These are phyloP conservation scores for Nemophila menziesii DNA, from an alignment of 257 asterid genomes.

Conservation along the genomic window DNA sequence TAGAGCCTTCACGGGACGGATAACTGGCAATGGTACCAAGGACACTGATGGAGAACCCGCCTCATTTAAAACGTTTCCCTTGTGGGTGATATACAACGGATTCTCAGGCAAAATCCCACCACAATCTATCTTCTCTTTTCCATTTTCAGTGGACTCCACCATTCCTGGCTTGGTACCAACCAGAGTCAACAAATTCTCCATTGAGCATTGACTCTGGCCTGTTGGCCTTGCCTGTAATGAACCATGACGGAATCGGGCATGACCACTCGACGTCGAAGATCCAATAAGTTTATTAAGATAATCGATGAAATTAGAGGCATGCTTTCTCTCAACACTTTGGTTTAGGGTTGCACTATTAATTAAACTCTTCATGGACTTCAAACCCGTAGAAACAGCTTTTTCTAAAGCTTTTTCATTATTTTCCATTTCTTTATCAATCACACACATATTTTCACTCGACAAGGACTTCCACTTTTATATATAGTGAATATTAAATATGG, in stretches of 20 bases:
- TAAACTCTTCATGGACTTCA: conserved; percentile 66
- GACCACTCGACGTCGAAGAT: conserved; percentile 48
- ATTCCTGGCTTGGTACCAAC: conserved; percentile 34
- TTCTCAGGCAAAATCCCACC: conserved; percentile 45
- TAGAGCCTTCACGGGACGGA: conserved; percentile 51
- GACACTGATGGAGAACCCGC: conserved; percentile 35
- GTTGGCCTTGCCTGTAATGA: conserved; percentile 34
- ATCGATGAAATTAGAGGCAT: conserved; percentile 56
- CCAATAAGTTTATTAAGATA: conserved; percentile 37
- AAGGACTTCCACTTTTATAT: not conserved
- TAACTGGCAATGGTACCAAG: conserved; percentile 20
- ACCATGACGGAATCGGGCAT: conserved; percentile 70
- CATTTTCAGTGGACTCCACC: conserved; percentile 6
- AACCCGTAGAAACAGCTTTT: conserved; percentile 62
- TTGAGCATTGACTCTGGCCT: conserved; percentile 7
- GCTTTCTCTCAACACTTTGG: no score
- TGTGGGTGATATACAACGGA: conserved; percentile 63
- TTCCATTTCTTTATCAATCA: not conserved
- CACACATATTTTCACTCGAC: not conserved
- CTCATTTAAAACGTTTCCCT: conserved; percentile 73
- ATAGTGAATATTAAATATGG: no score
- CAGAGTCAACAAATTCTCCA: conserved; percentile 30
- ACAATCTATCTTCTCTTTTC: not conserved
- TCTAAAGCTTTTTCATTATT: conserved; percentile 42
- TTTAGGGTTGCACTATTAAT: no score